Conservation (phyloP, 768 basidiomycete genomes). For the Calocybe gangraenosa region DNA sequence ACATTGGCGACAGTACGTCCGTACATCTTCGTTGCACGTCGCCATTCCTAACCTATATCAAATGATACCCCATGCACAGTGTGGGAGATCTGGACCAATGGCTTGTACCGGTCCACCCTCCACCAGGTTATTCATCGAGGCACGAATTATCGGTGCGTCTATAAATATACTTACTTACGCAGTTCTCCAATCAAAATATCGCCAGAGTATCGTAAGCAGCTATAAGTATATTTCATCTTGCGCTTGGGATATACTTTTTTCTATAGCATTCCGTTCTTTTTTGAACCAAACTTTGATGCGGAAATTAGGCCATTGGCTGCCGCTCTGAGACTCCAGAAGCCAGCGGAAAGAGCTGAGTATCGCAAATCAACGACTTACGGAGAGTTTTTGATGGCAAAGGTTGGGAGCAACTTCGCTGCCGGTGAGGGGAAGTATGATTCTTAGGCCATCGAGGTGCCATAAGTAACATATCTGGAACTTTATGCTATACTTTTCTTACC, state of each 20-base stretch:
- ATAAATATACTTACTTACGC: constrained; percentile 12
- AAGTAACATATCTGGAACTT: too few species aligned
- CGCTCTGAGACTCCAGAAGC: constrained; percentile 41
- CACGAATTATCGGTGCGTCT: constrained; percentile 58
- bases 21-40: neutral
- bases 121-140: constrained; percentile 82
- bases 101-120: constrained; percentile 81
- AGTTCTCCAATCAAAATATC: neutral
- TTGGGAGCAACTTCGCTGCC: constrained; percentile 64
- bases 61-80: constrained; percentile 52
- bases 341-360: constrained; percentile 15
- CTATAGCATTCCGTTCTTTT: constrained; percentile 85
- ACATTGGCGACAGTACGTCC: constrained; percentile 82
- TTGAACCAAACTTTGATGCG: constrained; percentile 85
- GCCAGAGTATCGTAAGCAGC: constrained; percentile 66
- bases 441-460: too few species aligned
- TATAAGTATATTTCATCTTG: constrained; percentile 2
- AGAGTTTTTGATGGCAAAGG: constrained; percentile 71
- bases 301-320: constrained; percentile 60
- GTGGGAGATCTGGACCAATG: constrained; percentile 93
- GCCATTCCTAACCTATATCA: neutral
- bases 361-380: constrained; percentile 64
- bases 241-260: constrained; percentile 39
- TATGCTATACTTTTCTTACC: too few species aligned
- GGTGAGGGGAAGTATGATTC: constrained; percentile 36